Percentiles rank a stretch among this genome's conserved stretches.
Evolutionary conservation across 352 stramenopile genomes (phyloP).

Genomic region (Phytopythium oedochilum): DNA sequence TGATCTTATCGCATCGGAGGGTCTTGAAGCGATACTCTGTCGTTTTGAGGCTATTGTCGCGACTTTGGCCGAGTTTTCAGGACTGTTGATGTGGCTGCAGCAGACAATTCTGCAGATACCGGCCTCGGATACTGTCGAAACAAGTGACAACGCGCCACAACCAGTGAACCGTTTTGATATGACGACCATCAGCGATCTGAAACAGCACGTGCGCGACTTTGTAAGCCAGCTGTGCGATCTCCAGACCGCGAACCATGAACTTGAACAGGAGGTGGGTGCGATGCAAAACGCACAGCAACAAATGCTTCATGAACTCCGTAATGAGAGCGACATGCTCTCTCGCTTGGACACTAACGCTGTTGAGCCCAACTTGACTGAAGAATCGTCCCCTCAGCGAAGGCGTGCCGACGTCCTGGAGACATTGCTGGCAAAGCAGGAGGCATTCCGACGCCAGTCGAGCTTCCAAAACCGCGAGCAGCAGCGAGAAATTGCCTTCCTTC

Average conservation of each 20-base stretch:
- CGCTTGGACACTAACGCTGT: slow-evolving; percentile 7
- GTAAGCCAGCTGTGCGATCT: slow-evolving; percentile 28
- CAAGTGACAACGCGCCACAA: background rate
- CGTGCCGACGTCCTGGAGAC: slow-evolving; percentile 18
- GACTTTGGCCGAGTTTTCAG: slow-evolving; percentile 2
- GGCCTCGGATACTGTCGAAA: background rate
- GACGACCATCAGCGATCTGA: slow-evolving; percentile 19
- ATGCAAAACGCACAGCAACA: slow-evolving; percentile 15
- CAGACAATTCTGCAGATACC: background rate
- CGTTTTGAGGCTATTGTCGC: slow-evolving; percentile 2
- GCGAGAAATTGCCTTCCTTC: slow-evolving; percentile 14
- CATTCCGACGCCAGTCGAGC: background rate
- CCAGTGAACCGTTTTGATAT: background rate
- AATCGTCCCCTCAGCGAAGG: background rate
- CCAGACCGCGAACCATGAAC: slow-evolving; percentile 9
- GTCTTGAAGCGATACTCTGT: slow-evolving; percentile 12
- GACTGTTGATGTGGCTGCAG: background rate
- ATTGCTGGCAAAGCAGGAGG: slow-evolving; percentile 14
- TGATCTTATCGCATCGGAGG: background rate
- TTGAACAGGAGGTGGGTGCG: slow-evolving; percentile 13
- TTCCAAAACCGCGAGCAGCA: slow-evolving; percentile 8
- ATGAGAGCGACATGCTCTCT: slow-evolving; percentile 21
- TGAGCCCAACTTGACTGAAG: background rate
- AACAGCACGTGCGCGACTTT: slow-evolving; percentile 13
- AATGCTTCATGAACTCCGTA: slow-evolving; percentile 13